These are phyloP conservation scores for Rhododendron kiyosumense DNA, from an alignment of 148 eudicot species.

Conservation along the genomic window DNA sequence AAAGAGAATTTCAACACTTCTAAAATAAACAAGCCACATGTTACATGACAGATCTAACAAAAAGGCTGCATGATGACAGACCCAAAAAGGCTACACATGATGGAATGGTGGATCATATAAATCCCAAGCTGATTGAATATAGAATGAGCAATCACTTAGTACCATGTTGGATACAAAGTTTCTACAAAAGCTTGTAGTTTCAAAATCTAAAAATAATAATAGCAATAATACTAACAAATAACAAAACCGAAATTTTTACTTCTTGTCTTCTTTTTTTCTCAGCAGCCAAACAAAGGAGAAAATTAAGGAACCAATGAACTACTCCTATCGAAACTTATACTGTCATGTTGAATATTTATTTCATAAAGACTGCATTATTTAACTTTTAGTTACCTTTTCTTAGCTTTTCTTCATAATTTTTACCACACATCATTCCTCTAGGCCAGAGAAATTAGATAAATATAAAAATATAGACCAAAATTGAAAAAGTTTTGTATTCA, in stretches of 20 bases:
- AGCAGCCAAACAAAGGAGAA: background rate
- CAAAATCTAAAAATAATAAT: background rate
- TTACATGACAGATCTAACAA: background rate
- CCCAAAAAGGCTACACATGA: background rate
- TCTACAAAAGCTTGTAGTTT: background rate
- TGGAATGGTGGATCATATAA: background rate
- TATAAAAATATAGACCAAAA: background rate
- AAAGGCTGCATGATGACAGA: background rate
- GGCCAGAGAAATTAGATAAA: background rate
- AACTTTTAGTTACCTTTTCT: background rate
- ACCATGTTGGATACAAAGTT: background rate
- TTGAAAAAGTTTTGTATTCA: background rate
- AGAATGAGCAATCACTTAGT: background rate
- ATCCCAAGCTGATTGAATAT: background rate
- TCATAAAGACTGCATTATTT: background rate
- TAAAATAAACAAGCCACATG: background rate
- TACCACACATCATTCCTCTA: background rate
- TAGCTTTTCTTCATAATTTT: background rate
- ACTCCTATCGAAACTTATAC: background rate
- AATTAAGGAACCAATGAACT: background rate
- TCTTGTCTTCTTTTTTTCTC: background rate
- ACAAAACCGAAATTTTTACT: background rate
- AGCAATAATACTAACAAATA: background rate
- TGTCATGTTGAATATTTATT: background rate
- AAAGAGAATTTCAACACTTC: background rate